Evolutionary conservation across 2,329 filamentous ascomycete genomes (phyloP).

Genomic region (Colletotrichum falcatum): DNA sequence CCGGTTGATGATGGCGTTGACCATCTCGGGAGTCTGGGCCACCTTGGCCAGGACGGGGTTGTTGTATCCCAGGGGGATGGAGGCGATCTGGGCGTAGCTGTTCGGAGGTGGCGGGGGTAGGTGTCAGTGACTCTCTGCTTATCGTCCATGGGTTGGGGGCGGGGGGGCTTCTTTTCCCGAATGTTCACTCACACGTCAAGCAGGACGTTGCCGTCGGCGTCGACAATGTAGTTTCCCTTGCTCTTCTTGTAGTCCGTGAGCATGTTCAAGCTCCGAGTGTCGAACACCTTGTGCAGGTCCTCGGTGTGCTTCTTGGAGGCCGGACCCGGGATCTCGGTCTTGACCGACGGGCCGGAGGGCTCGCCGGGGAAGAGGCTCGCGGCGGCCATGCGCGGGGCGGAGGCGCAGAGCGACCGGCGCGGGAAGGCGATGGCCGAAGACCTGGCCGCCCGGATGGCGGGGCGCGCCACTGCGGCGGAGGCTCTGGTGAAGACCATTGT

Average conservation of each 20-base stretch:
- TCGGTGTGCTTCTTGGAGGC: conserved; percentile 76
- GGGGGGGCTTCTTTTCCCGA: no score
- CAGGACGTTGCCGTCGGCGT: conserved; percentile 77
- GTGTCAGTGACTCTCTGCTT: conserved; percentile 8
- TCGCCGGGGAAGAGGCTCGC: conserved; percentile 59
- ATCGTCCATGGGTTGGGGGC: neutral
- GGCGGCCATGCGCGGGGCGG: conserved; percentile 37
- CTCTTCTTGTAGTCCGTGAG: conserved; percentile 80
- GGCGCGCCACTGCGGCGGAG: conserved; percentile 33
- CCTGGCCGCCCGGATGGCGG: conserved; percentile 32
- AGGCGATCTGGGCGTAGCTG: conserved; percentile 91
- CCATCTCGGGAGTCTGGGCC: conserved; percentile 82
- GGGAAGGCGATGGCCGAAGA: conserved; percentile 14
- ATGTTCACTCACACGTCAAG: conserved; percentile 73
- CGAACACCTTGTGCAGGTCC: conserved; percentile 83
- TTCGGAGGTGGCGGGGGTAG: neutral
- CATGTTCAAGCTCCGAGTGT: conserved; percentile 88
- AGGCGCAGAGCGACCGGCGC: conserved; percentile 34
- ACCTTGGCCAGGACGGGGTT: conserved; percentile 80
- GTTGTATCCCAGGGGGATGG: conserved; percentile 93
- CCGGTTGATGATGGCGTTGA: conserved; percentile 84
- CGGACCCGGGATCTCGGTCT: conserved; percentile 79
- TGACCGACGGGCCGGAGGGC: conserved; percentile 64
- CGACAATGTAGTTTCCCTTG: conserved; percentile 83
- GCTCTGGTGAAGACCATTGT: conserved; percentile 39